These are phyloP conservation scores for Lentinula boryana DNA, from an alignment of 768 basidiomycete species.

Conservation along the genomic window DNA sequence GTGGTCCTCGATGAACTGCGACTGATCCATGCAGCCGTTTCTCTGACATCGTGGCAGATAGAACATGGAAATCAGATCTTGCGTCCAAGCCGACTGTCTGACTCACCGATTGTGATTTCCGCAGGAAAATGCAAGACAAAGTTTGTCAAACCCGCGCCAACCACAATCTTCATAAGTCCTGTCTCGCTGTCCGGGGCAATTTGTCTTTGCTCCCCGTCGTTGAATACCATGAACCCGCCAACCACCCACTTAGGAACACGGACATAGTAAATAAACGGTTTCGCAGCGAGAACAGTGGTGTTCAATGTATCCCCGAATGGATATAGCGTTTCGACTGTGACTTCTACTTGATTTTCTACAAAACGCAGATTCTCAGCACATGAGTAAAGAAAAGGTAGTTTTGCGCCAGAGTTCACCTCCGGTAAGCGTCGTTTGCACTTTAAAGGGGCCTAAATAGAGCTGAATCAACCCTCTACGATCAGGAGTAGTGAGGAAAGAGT, in stretches of 20 bases:
- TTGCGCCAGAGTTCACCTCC: conserved; percentile 17
- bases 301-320: conserved; percentile 45
- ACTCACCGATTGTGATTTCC: conserved; percentile 37
- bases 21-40: conserved; percentile 43
- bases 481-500: conserved; percentile 41
- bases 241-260: conserved; percentile 47
- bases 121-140: conserved; percentile 40
- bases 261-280: conserved; percentile 39
- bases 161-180: conserved; percentile 37
- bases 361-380: not conserved
- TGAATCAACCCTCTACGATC: conserved; percentile 39
- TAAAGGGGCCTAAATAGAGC: conserved; percentile 43
- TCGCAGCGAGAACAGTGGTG: conserved; percentile 34
- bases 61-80: not conserved
- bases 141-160: conserved; percentile 35
- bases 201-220: conserved; percentile 25
- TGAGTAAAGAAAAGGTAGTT: not conserved
- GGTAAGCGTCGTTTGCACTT: conserved; percentile 31
- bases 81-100: not conserved
- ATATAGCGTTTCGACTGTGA: conserved; percentile 40
- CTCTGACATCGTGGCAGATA: conserved; percentile 23
- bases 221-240: conserved; percentile 35
- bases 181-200: conserved; percentile 28
- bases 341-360: conserved; percentile 34
- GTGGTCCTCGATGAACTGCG: conserved; percentile 47